Base-by-base conservation (phyloP, 2,329 filamentous ascomycete genomes). In the Penicillium sclerotigenum region DNA sequence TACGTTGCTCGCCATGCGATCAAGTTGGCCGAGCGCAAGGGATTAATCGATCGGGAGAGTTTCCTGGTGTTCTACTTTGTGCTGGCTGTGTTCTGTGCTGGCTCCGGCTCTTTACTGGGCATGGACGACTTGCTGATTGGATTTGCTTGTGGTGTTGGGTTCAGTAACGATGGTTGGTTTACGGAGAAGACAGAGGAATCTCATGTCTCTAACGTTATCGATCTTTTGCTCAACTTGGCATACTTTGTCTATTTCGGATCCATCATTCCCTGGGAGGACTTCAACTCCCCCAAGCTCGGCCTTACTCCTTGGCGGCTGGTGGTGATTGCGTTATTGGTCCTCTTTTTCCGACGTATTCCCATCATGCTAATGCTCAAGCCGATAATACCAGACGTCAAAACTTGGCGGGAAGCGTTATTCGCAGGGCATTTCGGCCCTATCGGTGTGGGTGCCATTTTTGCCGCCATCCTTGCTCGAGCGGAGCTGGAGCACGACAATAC, bases 161-260 rank as follows among this genome's bases (percentile, higher is more conserved):
- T 99, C 79, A 97, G 92, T 65, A 99, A 99, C 73, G 94, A 99
- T 70, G 94, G 94, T 63, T 99, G 94, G 94, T 99, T 99, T 68
- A 89, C 90, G 16, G 90, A 97, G 70, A 97, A 97, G 80, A 99
- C 94, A 0, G 94, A 99, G 71, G 94, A 99, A 74, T 93, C 94
- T 0, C 94, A 97, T 72, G 94, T 99, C 10, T 97, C 93, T 73
- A 97, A 99, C 84, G 94, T 99, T 71, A 99, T 99, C 69, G 94
- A 99, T 80, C 76, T 99, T 72, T 80, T 99, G 59, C 87, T 99
- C 78, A 99, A 99, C 75, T 83, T 99, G 85, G 84, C 93, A 3
- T 99, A 97, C 75, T 99, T 99, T 73, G 94, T 99, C 65, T 99
- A 94, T 73, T 89, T 99, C 62, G 94, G 94, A 51, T 91, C 94